A percentile compares a stretch with the other conserved stretches of the same genome.
phyloP scores from a whole-genome alignment of 2,329 filamentous ascomycete genomes.

The Lecanosticta acicola region DNA sequence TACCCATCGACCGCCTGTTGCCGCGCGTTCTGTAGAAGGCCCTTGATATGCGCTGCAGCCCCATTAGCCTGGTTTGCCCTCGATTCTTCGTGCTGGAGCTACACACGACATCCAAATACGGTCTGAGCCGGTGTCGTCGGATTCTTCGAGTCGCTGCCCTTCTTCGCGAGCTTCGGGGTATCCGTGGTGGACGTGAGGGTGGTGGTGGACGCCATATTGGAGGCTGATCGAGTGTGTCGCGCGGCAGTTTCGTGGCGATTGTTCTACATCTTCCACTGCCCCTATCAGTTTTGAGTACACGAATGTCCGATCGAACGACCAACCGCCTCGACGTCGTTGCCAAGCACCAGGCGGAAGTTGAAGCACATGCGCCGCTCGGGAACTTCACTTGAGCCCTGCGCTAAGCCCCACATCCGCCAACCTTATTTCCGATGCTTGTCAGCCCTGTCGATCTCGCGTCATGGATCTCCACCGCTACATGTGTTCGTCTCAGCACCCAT shows the following conservation, averaged over 20 bases:
- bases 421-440: background rate
- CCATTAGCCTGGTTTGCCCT: conserved; percentile 27
- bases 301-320: no score
- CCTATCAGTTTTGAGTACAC: background rate
- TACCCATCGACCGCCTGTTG: conserved; percentile 67
- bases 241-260: background rate
- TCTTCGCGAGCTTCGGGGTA: conserved; percentile 39
- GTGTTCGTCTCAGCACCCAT: background rate
- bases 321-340: background rate
- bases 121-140: conserved; percentile 29
- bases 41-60: conserved; percentile 62
- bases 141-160: conserved; percentile 35
- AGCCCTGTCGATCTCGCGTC: background rate
- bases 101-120: conserved; percentile 18
- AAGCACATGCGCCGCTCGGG: background rate
- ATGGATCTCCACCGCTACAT: background rate
- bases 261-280: background rate
- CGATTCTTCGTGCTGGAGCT: background rate
- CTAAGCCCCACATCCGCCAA: background rate
- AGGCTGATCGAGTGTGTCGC: background rate
- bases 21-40: conserved; percentile 61
- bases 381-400: background rate
- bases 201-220: conserved; percentile 26
- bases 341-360: background rate
- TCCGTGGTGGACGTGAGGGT: conserved; percentile 34